These are phyloP conservation scores for Chaetoceros muelleri DNA, from an alignment of 108 stramenopile species.

Conservation along the genomic window DNA sequence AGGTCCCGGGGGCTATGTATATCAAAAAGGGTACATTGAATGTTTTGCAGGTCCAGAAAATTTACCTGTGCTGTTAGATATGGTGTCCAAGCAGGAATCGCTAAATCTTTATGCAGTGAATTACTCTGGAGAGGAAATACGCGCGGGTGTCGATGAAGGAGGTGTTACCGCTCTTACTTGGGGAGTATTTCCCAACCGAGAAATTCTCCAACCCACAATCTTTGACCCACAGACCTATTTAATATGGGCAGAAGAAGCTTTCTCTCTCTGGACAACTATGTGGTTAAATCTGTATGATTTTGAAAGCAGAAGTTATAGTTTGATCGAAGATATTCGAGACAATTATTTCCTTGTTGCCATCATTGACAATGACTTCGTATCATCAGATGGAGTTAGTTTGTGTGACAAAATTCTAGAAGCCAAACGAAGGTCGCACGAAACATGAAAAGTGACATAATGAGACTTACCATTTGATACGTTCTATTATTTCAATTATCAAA, in stretches of 20 bases:
- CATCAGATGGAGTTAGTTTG: no score
- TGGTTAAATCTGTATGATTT: conserved; percentile 92
- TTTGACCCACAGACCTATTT: conserved; percentile 90
- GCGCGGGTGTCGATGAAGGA: conserved; percentile 43
- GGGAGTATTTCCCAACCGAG: conserved; percentile 77
- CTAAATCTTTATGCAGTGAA: conserved; percentile 83
- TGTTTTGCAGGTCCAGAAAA: conserved; percentile 84
- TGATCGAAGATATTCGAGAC: conserved; percentile 83
- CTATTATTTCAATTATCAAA: no score
- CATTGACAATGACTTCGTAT: conserved; percentile 88
- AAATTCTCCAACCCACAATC: conserved; percentile 96
- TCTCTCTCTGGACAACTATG: conserved; percentile 83
- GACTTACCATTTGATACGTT: no score
- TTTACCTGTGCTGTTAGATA: conserved; percentile 43
- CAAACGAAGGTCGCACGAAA: no score
- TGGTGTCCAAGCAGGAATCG: conserved; percentile 34
- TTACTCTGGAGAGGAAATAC: conserved; percentile 37
- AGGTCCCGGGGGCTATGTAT: conserved; percentile 84
- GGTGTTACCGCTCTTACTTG: conserved; percentile 86
- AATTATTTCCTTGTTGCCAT: conserved; percentile 89
- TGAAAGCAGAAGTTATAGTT: conserved; percentile 62
- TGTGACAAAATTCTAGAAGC: no score
- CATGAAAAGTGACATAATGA: no score
- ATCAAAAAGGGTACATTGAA: conserved; percentile 97
- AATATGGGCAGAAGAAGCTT: conserved; percentile 93